Percentiles rank a stretch among this genome's conserved stretches.
Conservation (phyloP, 73 alveolate genomes). For the Tetrahymena thermophila region DNA sequence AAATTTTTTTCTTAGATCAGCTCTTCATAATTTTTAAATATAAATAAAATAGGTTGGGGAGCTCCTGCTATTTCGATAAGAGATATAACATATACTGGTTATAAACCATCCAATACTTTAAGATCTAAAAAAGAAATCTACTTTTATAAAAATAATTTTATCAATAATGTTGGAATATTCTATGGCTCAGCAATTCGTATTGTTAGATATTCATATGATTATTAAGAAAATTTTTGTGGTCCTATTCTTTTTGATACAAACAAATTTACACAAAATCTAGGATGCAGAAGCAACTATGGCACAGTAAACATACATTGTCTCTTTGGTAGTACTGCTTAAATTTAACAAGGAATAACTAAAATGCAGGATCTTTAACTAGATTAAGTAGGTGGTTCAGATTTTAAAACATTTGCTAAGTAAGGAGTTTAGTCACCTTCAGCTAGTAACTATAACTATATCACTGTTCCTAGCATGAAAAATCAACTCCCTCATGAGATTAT, state of each 20-base stretch:
- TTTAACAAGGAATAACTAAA: background rate
- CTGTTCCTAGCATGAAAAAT: background rate
- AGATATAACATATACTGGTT: background rate
- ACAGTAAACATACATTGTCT: background rate
- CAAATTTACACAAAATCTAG: background rate
- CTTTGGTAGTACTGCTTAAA: background rate
- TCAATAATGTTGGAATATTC: background rate
- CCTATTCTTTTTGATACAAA: background rate
- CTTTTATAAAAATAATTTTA: background rate
- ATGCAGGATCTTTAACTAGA: background rate
- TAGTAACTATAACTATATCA: background rate
- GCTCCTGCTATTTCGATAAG: background rate
- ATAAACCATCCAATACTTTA: background rate
- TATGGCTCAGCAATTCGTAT: background rate
- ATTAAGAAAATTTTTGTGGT: background rate
- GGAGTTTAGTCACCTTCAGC: background rate
- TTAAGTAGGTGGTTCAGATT: background rate
- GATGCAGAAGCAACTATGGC: background rate
- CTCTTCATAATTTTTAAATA: background rate
- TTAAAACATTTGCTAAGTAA: background rate
- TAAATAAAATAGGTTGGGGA: background rate
- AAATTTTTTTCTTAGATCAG: background rate
- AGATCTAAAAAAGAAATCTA: background rate
- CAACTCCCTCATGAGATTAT: background rate
- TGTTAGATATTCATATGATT: background rate